Conservation (phyloP, 1,139 yeast genomes). For the Yamadazyma sp. region DNA sequence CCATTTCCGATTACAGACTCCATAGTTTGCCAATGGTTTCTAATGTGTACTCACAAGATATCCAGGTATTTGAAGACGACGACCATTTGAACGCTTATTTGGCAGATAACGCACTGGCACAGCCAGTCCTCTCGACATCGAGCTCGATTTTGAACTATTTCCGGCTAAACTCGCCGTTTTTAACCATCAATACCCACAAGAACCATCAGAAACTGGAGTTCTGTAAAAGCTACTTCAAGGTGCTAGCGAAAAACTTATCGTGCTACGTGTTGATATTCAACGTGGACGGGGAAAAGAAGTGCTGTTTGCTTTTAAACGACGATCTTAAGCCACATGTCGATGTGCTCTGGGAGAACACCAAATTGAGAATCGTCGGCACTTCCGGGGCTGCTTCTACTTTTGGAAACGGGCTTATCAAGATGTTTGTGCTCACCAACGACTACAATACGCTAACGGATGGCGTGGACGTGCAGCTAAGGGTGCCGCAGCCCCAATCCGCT, state of each 20-base stretch:
- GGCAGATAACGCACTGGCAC: constrained; percentile 5
- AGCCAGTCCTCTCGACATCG: constrained; percentile 28
- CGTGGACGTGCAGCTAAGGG: constrained; percentile 14
- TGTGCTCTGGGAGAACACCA: constrained; percentile 26
- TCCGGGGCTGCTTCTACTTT: constrained; percentile 42
- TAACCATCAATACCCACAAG: constrained; percentile 23
- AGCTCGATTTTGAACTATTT: constrained; percentile 31
- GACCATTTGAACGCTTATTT: constrained; percentile 18
- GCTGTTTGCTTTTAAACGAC: constrained; percentile 31
- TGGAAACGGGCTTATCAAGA: constrained; percentile 32
- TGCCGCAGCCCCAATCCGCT: constrained; percentile 9
- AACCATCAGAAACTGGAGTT: constrained; percentile 19
- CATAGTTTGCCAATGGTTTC: constrained; percentile 31
- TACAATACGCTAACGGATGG: constrained; percentile 27
- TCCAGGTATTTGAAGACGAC: constrained; percentile 22
- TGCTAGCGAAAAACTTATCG: constrained; percentile 32
- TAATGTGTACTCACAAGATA: constrained; percentile 30
- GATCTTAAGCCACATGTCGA: constrained; percentile 38
- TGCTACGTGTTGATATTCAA: constrained; percentile 32
- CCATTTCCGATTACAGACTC: constrained; percentile 17
- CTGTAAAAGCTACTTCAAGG: constrained; percentile 35
- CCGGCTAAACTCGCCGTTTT: constrained; percentile 33
- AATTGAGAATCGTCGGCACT: constrained; percentile 34
- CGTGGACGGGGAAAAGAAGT: constrained; percentile 10
- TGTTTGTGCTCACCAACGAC: constrained; percentile 24